phyloP scores from a whole-genome alignment of 176 grass and related monocot species.

The Ananas comosus region DNA sequence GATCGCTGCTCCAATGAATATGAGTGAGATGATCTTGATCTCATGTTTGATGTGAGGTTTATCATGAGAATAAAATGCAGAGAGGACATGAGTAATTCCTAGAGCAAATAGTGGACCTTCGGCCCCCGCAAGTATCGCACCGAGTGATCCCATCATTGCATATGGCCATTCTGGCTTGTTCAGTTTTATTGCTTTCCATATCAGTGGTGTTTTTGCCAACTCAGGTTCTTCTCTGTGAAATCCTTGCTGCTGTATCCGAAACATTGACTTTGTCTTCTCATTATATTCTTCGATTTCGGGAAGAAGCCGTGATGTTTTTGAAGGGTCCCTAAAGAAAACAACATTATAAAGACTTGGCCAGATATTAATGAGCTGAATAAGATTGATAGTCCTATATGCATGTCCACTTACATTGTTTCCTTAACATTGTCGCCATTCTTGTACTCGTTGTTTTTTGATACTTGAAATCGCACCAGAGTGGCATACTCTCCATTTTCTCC shows the following conservation, averaged over 20 bases:
- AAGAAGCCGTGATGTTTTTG: no score
- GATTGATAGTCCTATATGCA: constrained; percentile 43
- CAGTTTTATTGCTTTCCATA: constrained; percentile 46
- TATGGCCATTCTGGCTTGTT: constrained; percentile 99
- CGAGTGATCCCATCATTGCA: constrained; percentile 68
- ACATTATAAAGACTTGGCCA: no score
- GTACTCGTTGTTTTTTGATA: constrained; percentile 54
- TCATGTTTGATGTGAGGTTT: constrained; percentile 73
- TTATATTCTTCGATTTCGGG: no score
- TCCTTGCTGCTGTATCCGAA: no score
- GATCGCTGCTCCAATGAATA: constrained; percentile 91
- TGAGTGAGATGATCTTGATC: constrained; percentile 86
- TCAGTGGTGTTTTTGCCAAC: no score
- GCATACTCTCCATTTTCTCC: constrained; percentile 80
- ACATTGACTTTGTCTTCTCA: no score
- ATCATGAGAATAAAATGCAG: constrained; percentile 93
- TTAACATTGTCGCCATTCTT: no score
- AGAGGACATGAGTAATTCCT: constrained; percentile 94
- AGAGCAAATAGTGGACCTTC: constrained; percentile 93
- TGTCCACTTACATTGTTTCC: no score
- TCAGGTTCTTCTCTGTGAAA: no score
- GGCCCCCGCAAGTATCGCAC: constrained; percentile 85
- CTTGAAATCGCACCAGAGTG: constrained; percentile 80
- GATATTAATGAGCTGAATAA: constrained; percentile 50
- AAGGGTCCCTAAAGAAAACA: no score